A percentile compares a stretch with the other conserved stretches of the same genome.
phyloP scores from a whole-genome alignment of 2,329 filamentous ascomycete species.

The Zymoseptoria ardabiliae region DNA sequence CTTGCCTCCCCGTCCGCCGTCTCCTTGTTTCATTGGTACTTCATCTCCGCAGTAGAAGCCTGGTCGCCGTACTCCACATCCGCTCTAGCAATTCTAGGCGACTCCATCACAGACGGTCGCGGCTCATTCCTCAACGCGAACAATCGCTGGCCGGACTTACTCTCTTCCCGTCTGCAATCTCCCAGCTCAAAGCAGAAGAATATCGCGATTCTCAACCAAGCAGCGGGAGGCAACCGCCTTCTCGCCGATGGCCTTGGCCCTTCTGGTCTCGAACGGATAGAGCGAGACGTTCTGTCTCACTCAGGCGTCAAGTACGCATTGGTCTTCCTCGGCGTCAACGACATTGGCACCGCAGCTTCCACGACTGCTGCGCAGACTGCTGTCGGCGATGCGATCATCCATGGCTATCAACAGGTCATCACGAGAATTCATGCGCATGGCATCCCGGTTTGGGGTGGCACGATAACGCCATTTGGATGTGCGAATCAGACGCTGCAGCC shows the following conservation, averaged over 20 bases:
- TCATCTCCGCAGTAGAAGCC: constrained; percentile 52
- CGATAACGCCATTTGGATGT: constrained; percentile 57
- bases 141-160: constrained; percentile 54
- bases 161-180: constrained; percentile 47
- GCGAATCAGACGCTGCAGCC: constrained; percentile 39
- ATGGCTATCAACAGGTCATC: constrained; percentile 53
- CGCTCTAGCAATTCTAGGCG: constrained; percentile 50
- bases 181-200: constrained; percentile 35
- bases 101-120: constrained; percentile 60
- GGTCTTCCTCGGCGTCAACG: constrained; percentile 63
- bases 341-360: constrained; percentile 50
- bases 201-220: constrained; percentile 56
- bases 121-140: constrained; percentile 53
- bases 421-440: constrained; percentile 47
- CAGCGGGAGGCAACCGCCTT: constrained; percentile 61
- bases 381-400: constrained; percentile 47
- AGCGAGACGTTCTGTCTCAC: constrained; percentile 56
- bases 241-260: constrained; percentile 57
- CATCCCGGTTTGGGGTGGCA: constrained; percentile 54
- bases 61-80: constrained; percentile 39
- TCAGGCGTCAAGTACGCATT: constrained; percentile 54
- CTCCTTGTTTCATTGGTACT: constrained; percentile 47
- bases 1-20: constrained; percentile 35
- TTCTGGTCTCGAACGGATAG: constrained; percentile 51
- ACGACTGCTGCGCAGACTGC: constrained; percentile 39